Conservation (phyloP, 2,329 filamentous ascomycete genomes). For the Kalaharituber pfeilii region DNA sequence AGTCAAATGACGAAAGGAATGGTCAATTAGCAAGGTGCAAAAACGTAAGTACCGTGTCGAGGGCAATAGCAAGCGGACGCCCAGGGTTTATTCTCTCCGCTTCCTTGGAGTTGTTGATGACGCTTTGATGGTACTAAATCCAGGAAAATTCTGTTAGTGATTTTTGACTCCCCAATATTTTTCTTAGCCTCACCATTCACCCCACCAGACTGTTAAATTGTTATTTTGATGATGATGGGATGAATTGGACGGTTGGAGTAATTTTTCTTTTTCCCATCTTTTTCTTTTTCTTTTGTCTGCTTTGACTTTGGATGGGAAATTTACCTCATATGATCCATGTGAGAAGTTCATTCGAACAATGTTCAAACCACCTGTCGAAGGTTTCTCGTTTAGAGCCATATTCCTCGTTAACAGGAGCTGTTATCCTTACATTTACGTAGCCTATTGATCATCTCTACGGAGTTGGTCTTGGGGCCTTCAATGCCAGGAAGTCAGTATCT, state of each 20-base stretch:
- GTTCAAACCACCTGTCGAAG: slow-evolving; percentile 63
- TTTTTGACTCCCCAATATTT: not conserved
- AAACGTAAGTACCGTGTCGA: slow-evolving; percentile 40
- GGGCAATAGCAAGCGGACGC: slow-evolving; percentile 85
- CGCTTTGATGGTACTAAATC: slow-evolving; percentile 75
- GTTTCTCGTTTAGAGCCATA: too few relatives aligned
- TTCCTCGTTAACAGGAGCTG: too few relatives aligned
- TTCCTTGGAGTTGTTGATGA: slow-evolving; percentile 86
- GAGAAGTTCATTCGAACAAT: slow-evolving; percentile 99
- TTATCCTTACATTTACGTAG: slow-evolving; percentile 46
- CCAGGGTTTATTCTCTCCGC: slow-evolving; percentile 63
- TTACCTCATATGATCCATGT: slow-evolving; percentile 65
- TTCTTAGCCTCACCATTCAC: too few relatives aligned
- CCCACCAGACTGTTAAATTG: too few relatives aligned
- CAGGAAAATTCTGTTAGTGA: not conserved
- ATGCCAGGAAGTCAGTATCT: slow-evolving; percentile 3
- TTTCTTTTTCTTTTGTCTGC: too few relatives aligned
- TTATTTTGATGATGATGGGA: too few relatives aligned
- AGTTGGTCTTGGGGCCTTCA: slow-evolving; percentile 92
- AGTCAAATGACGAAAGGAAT: not conserved
- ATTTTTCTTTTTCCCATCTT: not conserved
- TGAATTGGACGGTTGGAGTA: too few relatives aligned
- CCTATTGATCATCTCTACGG: slow-evolving; percentile 86
- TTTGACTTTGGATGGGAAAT: not conserved
- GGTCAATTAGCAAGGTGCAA: not conserved